Base-by-base conservation (phyloP, 306 rosid genomes). In the Crataegus laevigata region DNA sequence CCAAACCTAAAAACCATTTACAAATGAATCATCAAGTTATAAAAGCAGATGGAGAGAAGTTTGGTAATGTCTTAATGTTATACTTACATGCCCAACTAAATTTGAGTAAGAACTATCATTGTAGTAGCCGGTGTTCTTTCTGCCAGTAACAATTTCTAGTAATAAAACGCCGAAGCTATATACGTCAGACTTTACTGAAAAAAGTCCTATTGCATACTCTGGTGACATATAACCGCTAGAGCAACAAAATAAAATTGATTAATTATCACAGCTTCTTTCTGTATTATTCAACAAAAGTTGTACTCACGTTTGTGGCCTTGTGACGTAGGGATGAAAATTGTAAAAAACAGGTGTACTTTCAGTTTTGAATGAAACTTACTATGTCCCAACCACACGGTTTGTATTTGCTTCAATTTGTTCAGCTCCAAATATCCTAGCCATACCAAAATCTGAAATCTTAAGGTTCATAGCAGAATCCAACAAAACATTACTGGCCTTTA, bases 101-200 rank as follows among this genome's bases (percentile, higher is more conserved):
- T 47, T 47, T 47, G 52, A 47, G 52, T 47, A 17, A 47, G 19
- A 3, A 47, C 17, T 47, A 47, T 47, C 52, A 0, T 47, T 8
- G 52, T 14, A 47, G 52, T 47, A 47, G 17, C 52, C 52, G 2
- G 52, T 47, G 52, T 81, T 81, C 22, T 81, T 81, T 40, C 15
- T 45, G 21, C 81, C 78, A 3, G 67, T 66, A 2, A 81, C 21
- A 11, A 81, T 81, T 58, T 81, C 84, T 26, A 81, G 60, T 2
- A 81, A 24, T 28, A 81, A 50, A 3, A 81, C 55, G 8, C 81
- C 84, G 0, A 72, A 81, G 38, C 84, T 77, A 45, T 65, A 77
- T 14, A 81, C 11, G 25, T 81, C 84, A 6, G 78, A 74, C 50
- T 74, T 74, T 9, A 74, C 62, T 24, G 78, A 45, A 74, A 74